A percentile compares a stretch with the other conserved stretches of the same genome.
phyloP scores from a whole-genome alignment of 129 eudicot genomes.

The Smallanthus sonchifolius region DNA sequence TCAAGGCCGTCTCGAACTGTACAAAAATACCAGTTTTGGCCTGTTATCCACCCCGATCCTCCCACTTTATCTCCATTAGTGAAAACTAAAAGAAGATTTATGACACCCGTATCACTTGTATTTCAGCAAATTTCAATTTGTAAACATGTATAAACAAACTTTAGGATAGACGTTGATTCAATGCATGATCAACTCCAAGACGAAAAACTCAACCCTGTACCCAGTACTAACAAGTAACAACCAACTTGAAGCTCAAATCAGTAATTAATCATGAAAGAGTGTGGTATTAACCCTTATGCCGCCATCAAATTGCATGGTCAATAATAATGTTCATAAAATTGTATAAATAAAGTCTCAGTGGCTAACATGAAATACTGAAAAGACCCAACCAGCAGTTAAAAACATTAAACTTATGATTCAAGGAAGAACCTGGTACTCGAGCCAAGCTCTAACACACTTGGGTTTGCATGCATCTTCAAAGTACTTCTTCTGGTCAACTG shows the following conservation, averaged over 20 bases:
- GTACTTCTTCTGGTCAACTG: constrained; percentile 69
- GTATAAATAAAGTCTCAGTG: background rate
- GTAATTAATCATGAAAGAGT: background rate
- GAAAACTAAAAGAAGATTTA: background rate
- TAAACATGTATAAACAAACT: background rate
- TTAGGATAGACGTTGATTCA: background rate
- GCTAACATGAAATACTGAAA: background rate
- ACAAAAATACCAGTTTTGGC: background rate
- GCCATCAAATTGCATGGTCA: background rate
- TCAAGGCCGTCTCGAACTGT: background rate
- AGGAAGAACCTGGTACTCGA: constrained; percentile 62
- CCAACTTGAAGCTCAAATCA: background rate
- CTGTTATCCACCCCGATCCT: background rate
- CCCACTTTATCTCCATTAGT: background rate
- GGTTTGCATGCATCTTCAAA: constrained; percentile 76
- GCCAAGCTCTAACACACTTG: constrained; percentile 63
- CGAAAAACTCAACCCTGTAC: background rate
- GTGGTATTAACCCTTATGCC: background rate
- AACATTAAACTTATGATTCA: background rate
- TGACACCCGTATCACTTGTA: background rate
- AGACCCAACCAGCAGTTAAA: background rate
- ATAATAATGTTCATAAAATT: background rate
- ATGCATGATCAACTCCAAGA: background rate
- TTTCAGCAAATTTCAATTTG: background rate
- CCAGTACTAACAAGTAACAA: background rate